Evolutionary conservation across 768 basidiomycete genomes (phyloP), one percentile per base, ranked within the genome.

Genomic region (Termitomyces sp.): DNA sequence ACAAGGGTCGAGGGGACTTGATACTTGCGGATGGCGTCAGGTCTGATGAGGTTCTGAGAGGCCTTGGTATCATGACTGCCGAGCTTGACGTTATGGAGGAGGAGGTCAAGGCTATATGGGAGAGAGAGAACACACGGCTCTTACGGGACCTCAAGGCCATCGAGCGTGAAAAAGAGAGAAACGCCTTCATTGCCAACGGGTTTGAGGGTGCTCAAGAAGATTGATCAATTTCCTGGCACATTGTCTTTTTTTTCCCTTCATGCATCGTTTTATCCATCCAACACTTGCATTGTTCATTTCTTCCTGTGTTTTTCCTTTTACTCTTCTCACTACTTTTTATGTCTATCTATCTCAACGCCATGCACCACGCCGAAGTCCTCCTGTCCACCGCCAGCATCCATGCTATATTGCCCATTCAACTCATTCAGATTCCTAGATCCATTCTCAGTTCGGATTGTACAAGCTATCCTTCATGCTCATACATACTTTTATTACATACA

Each of bases 41-140:
- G 65, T 71, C 72, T 3, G 87, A 88, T 33, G 90, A 92, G 63
- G 76, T 90, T 5, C 70, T 86, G n/a, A 80, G 87, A 44, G 89
- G 88, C 0, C 67, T 92, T 38, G 89, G 88, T 11, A 73, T 86
- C 22, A 65, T 59, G 6, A 67, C 60, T 41, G 65, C 45, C 1
- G 63, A 67, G 0, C 67, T 66, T 2, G 79, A 83, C 52, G 68
- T 76, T 20, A 72, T 70, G 50, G 77, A 76, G 55, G 82, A 84
- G 65, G 83, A 82, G 60, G 73, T 81, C 35, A 73, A 74, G 38
- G 73, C 70, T 5, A 79, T 86, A 36, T 85, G 82, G 79, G 73
- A 76, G 57, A 75, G 76, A 59, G 85, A 86, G 69, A 72, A 70
- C 44, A 63, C 71, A 0, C 71, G 75, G 36, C 72, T 85, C 47